phyloP scores from a whole-genome alignment of 208 protist genomes.

The Trypanosoma melophagium region DNA sequence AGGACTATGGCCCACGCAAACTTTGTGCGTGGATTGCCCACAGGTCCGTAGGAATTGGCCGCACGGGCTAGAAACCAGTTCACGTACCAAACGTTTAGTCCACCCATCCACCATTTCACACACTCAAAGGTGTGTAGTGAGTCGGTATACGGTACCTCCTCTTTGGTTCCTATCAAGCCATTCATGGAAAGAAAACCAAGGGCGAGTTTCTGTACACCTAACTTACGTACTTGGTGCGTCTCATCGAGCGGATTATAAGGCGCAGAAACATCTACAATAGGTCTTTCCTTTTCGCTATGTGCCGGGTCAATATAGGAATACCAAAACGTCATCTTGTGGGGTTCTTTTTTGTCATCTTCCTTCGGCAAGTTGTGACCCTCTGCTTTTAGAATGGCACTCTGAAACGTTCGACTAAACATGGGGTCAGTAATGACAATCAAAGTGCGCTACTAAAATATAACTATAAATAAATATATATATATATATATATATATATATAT shows the following conservation, averaged over 20 bases:
- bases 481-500: conserved; percentile 13
- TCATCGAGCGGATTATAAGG: conserved; percentile 81
- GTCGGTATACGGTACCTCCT: conserved; percentile 85
- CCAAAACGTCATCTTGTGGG: conserved; percentile 61
- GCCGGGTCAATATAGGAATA: conserved; percentile 57
- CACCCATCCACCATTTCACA: conserved; percentile 61
- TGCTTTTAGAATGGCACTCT: conserved; percentile 44
- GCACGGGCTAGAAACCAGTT: conserved; percentile 59
- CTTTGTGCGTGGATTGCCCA: conserved; percentile 60
- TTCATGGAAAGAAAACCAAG: conserved; percentile 67
- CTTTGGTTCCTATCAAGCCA: conserved; percentile 60
- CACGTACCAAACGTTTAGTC: conserved; percentile 59
- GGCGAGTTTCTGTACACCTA: conserved; percentile 64
- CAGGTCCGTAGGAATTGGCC: conserved; percentile 36
- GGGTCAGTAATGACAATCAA: not conserved
- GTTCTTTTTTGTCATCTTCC: conserved; percentile 34
- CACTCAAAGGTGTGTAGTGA: conserved; percentile 73
- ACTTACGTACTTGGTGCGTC: conserved; percentile 69
- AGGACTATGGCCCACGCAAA: conserved; percentile 68
- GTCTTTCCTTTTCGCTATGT: conserved; percentile 31
- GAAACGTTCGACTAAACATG: conserved; percentile 71
- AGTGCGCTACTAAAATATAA: not conserved
- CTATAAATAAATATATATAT: conserved; percentile 8
- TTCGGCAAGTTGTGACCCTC: conserved; percentile 58
- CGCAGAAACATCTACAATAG: conserved; percentile 75